phyloP scores from a whole-genome alignment of 768 basidiomycete genomes.

The Lactifluus subvellereus region DNA sequence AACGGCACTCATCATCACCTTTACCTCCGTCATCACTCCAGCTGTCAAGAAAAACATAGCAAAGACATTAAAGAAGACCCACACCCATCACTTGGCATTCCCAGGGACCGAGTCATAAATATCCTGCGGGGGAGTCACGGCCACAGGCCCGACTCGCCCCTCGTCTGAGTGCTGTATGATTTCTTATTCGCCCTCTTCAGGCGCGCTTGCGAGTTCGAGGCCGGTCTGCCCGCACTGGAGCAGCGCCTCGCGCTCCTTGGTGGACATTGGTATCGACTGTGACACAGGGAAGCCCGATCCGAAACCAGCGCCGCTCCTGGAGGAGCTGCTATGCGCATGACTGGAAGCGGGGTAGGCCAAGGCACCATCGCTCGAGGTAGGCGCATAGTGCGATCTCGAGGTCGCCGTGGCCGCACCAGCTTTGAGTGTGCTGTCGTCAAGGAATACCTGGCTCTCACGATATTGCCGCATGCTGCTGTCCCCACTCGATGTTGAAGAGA shows the following conservation, averaged over 20 bases:
- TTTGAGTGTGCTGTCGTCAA: slow-evolving; percentile 23
- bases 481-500: background rate
- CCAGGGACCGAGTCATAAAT: slow-evolving; percentile 31
- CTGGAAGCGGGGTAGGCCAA: background rate
- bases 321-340: background rate
- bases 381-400: slow-evolving; percentile 10
- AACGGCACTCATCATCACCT: too few species aligned
- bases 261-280: too few species aligned
- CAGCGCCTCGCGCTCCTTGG: too few species aligned
- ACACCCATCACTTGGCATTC: slow-evolving; percentile 5
- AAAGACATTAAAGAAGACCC: too few species aligned
- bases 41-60: too few species aligned
- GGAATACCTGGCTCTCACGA: slow-evolving; percentile 22
- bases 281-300: background rate
- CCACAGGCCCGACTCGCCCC: slow-evolving; percentile 19
- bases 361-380: slow-evolving; percentile 10
- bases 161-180: slow-evolving; percentile 31
- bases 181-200: slow-evolving; percentile 5
- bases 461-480: slow-evolving; percentile 29
- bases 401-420: too few species aligned
- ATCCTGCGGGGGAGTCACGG: slow-evolving; percentile 22
- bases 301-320: background rate
- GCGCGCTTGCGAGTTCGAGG: slow-evolving; percentile 24
- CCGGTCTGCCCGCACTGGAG: too few species aligned
- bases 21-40: too few species aligned